Percentiles rank a stretch among this genome's conserved stretches.
phyloP scores from a whole-genome alignment of 164 flowering plant species.

The Vitis amurensis region DNA sequence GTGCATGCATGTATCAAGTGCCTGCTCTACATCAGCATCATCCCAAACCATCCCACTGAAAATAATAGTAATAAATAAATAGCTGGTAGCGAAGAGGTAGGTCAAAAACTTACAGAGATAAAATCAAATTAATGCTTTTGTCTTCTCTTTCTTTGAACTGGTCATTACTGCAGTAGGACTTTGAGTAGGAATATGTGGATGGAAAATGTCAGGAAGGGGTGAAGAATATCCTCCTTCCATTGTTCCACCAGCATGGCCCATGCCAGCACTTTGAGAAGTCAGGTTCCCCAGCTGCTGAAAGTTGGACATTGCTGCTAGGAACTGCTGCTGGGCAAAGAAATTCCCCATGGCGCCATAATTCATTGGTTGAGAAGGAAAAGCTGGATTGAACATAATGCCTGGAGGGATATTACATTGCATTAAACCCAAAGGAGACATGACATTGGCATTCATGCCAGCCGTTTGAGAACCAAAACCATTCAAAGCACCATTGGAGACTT shows the following conservation, averaged over 20 bases:
- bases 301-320: constrained; percentile 76
- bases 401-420: constrained; percentile 15
- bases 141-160: constrained; percentile 80
- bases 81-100: neutral
- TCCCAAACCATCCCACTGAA: no score
- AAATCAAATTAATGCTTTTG: constrained; percentile 95
- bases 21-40: no score
- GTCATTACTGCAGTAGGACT: constrained; percentile 41
- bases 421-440: no score
- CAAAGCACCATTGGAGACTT: no score
- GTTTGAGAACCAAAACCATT: no score
- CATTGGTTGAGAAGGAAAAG: constrained; percentile 54
- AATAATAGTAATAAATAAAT: no score
- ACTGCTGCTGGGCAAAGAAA: constrained; percentile 76
- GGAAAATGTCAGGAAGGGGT: constrained; percentile 78
- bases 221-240: constrained; percentile 50
- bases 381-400: constrained; percentile 61
- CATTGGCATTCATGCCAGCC: no score
- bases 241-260: constrained; percentile 32
- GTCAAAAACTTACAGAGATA: constrained; percentile 68
- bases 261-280: constrained; percentile 39
- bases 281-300: constrained; percentile 63
- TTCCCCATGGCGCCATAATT: constrained; percentile 73
- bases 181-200: constrained; percentile 49
- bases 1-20: no score